Conservation (phyloP, 2,329 filamentous ascomycete species). For the Paecilomyces formosus region DNA sequence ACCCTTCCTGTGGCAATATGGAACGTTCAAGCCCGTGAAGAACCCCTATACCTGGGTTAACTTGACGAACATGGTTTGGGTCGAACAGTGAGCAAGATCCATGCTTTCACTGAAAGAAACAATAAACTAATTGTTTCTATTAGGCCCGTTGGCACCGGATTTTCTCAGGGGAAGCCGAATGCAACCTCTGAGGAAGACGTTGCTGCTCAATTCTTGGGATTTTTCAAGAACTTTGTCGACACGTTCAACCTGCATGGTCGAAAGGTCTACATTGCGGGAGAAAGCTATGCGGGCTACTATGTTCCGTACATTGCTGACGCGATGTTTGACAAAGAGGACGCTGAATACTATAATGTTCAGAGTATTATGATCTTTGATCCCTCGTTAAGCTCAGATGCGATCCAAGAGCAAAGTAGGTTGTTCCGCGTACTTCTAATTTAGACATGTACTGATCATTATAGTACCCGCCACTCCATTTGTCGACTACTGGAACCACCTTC, state of each 20-base stretch:
- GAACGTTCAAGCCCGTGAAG: conserved; percentile 56
- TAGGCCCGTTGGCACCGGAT: conserved; percentile 55
- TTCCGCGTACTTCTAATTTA: not conserved
- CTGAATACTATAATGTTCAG: conserved; percentile 59
- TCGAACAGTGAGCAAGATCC: conserved; percentile 48
- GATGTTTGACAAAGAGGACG: conserved; percentile 64
- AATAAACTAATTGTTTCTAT: conserved; percentile 11
- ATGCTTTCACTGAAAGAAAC: conserved; percentile 5
- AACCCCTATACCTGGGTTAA: conserved; percentile 71
- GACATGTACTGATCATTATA: conserved; percentile 19
- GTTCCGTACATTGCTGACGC: conserved; percentile 67
- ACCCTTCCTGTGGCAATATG: conserved; percentile 63
- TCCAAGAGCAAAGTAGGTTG: not conserved
- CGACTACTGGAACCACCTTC: conserved; percentile 33
- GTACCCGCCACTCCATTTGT: conserved; percentile 37
- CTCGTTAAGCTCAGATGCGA: not conserved
- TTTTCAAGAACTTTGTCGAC: conserved; percentile 71
- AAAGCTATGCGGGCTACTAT: conserved; percentile 64
- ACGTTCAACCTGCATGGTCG: conserved; percentile 60
- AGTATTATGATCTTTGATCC: conserved; percentile 32
- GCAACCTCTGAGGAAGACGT: conserved; percentile 61
- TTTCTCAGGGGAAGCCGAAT: conserved; percentile 57
- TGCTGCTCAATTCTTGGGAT: conserved; percentile 64
- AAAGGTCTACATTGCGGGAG: conserved; percentile 68
- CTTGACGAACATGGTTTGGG: conserved; percentile 69